Percentiles rank a stretch among this genome's conserved stretches.
Conservation (phyloP, 116 monocot genomes). For the Trichopus zeylanicus region DNA sequence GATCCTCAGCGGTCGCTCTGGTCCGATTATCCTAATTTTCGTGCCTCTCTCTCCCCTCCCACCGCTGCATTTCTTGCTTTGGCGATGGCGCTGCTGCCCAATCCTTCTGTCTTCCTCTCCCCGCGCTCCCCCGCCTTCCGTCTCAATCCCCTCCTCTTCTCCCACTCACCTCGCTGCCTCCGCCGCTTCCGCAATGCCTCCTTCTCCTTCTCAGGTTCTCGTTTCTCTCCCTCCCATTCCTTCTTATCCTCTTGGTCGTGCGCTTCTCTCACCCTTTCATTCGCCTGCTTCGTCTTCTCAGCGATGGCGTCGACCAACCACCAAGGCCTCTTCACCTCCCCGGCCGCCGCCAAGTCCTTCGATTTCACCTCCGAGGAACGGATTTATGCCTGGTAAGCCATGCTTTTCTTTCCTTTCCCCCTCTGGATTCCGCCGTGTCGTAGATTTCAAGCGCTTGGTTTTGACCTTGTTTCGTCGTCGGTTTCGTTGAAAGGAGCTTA, state of each 20-base stretch:
- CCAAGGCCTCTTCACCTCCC: constrained; percentile 52
- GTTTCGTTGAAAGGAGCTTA: neutral
- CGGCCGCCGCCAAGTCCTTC: constrained; percentile 46
- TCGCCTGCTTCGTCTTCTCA: constrained; percentile 3
- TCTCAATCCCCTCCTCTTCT: constrained; percentile 26
- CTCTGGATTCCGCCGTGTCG: too few species aligned
- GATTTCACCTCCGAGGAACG: constrained; percentile 64
- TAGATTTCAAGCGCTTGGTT: neutral
- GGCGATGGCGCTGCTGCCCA: too few species aligned
- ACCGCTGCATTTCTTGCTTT: too few species aligned
- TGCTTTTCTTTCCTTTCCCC: neutral
- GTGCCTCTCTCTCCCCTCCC: too few species aligned
- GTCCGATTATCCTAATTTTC: too few species aligned
- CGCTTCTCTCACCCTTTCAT: neutral
- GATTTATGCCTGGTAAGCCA: constrained; percentile 57
- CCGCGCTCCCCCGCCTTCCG: constrained; percentile 24
- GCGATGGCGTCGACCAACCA: constrained; percentile 21
- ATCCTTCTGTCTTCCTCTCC: constrained; percentile 7
- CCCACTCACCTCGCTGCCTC: neutral
- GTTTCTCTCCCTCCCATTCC: constrained; percentile 1
- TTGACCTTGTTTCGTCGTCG: neutral
- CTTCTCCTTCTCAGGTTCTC: neutral
- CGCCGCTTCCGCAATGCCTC: neutral
- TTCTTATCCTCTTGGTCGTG: constrained; percentile 11
- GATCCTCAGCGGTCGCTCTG: too few species aligned